phyloP scores from a whole-genome alignment of 768 basidiomycete species.

The Trametes cingulata region DNA sequence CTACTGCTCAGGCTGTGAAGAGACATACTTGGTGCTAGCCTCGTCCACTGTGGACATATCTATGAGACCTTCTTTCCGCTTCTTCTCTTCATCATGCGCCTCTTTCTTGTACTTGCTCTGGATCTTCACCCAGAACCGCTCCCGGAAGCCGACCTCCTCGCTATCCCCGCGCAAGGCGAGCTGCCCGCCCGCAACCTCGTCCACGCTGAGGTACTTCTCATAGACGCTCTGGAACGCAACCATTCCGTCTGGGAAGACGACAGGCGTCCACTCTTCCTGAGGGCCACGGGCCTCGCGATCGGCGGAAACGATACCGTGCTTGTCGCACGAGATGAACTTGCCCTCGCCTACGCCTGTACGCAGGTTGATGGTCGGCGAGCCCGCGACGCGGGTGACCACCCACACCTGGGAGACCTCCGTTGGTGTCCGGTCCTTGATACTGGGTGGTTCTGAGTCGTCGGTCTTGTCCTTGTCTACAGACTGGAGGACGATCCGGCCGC shows the following conservation, averaged over 20 bases:
- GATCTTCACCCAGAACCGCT: constrained; percentile 87
- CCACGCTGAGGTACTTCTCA: constrained; percentile 83
- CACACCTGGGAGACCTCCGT: constrained; percentile 87
- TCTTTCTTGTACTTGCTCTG: constrained; percentile 89
- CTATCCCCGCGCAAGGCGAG: constrained; percentile 81
- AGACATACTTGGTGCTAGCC: constrained; percentile 66
- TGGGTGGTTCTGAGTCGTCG: constrained; percentile 47
- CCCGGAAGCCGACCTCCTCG: constrained; percentile 81
- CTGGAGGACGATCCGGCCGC: constrained; percentile 68
- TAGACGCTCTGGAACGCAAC: constrained; percentile 87
- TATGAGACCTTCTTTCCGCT: constrained; percentile 47
- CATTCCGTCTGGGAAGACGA: constrained; percentile 82
- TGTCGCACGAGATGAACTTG: constrained; percentile 88
- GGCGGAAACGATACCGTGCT: constrained; percentile 79
- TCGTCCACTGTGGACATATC: constrained; percentile 58
- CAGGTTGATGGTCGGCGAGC: constrained; percentile 81
- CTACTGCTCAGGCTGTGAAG: constrained; percentile 5
- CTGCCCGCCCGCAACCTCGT: constrained; percentile 83
- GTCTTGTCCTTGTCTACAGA: constrained; percentile 58
- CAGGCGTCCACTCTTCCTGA: constrained; percentile 92
- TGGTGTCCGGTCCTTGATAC: constrained; percentile 67
- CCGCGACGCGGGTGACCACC: constrained; percentile 86
- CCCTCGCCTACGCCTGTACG: constrained; percentile 86
- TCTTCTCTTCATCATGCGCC: constrained; percentile 57
- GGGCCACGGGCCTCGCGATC: constrained; percentile 89